Evolutionary conservation across 2,329 filamentous ascomycete species (phyloP), one percentile per base, ranked within the genome.

Genomic region (Diplodia sapinea): DNA sequence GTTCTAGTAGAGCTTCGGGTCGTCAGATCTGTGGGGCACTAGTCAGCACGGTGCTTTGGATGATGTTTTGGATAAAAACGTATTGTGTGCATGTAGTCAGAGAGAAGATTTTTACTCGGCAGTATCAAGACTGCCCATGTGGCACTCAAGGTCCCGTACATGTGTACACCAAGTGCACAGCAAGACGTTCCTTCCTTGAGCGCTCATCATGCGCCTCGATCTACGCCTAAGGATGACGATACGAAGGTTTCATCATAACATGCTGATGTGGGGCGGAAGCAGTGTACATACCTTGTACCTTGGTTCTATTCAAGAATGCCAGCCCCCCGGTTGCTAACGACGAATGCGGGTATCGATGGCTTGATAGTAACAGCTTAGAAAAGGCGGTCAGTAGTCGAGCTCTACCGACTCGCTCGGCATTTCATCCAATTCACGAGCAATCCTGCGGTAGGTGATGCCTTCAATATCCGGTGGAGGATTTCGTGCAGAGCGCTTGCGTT

Each of bases 161-260:
- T 38, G 47, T 17, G 36, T 17, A 49, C 56, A 62, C 9, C 47
- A 56, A 57, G 51, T 51, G 49, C 47, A 54, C 36, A 13, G 36
- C 38, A 23, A 51, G 56, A 67, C 66, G 66, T 55, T 67, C 66
- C 66, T 67, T 17, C 66, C 66, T 55, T 26, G 26, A 50, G 4
- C 26, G n/a, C 49, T 40, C 31, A 20, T 49, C 56, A 63, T 56
- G 66, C 66, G 57, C 56, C 66, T 43, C 20, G 12, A 65, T 65
- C 33, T 96, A 89, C 86, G 93, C 84, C 92, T 96, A 96, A 96
- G 93, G 93, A 96, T 96, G 93, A 96, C 92, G 91, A 93, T 94
- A 93, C 85, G 82, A 86, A 81, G 79, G 79, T 84, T 93, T 95
- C 93, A 94, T 96, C 93, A 94, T 90, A 75, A 72, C 75, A 75